Conservation (phyloP, 2,329 filamentous ascomycete genomes). For the Sclerotinia minor region DNA sequence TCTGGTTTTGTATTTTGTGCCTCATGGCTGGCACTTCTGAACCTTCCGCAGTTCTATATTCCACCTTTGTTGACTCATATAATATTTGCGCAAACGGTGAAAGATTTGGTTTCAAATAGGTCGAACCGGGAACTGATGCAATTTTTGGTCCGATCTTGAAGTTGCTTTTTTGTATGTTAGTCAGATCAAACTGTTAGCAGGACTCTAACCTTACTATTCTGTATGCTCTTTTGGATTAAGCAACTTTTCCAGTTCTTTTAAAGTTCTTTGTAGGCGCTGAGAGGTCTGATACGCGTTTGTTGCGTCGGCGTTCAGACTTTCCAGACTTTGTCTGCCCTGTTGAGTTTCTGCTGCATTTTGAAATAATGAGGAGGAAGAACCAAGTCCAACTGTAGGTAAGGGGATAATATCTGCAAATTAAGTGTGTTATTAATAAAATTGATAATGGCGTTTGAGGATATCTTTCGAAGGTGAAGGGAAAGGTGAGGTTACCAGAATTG, state of each 20-base stretch:
- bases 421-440: conserved; percentile 28
- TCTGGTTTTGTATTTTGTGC: conserved; percentile 25
- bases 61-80: conserved; percentile 38
- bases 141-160: conserved; percentile 54
- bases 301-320: conserved; percentile 71
- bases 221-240: conserved; percentile 70
- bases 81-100: conserved; percentile 41
- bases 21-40: conserved; percentile 16
- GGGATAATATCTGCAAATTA: conserved; percentile 60
- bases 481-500: conserved; percentile 59
- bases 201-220: conserved; percentile 47
- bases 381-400: conserved; percentile 59
- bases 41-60: conserved; percentile 23
- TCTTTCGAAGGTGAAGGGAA: conserved; percentile 3
- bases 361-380: conserved; percentile 53
- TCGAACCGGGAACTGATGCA: conserved; percentile 22
- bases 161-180: conserved; percentile 48
- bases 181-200: conserved; percentile 28
- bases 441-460: conserved; percentile 17
- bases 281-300: conserved; percentile 58
- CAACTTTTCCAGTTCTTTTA: conserved; percentile 73
- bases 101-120: conserved; percentile 33
- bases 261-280: conserved; percentile 66
- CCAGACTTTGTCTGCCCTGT: conserved; percentile 54
- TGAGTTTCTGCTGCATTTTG: conserved; percentile 54